Conservation (phyloP, 371 early-diverging fungal species). For the Mortierella sp. region DNA sequence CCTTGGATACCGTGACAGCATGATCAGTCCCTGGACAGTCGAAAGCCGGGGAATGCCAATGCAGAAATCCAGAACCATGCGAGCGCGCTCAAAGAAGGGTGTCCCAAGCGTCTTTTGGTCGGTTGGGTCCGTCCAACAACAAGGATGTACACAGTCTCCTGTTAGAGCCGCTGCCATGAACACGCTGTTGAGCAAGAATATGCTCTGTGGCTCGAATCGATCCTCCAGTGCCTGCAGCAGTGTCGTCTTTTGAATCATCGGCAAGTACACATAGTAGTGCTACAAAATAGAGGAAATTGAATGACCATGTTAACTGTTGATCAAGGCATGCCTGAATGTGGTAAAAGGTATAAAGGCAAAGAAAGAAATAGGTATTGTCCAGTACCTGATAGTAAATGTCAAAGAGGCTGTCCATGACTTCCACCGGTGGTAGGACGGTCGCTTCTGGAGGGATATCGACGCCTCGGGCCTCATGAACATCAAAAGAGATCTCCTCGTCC, state of each 20-base stretch:
- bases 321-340: too few relatives aligned
- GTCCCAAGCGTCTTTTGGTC: conserved; percentile 45
- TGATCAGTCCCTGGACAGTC: conserved; percentile 48
- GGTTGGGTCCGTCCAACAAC: conserved; percentile 22
- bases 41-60: conserved; percentile 51
- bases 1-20: conserved; percentile 50
- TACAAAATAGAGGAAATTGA: neutral
- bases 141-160: conserved; percentile 42
- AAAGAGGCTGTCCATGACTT: conserved; percentile 46
- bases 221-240: conserved; percentile 48
- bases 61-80: conserved; percentile 54
- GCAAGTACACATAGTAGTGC: conserved; percentile 43
- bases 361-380: neutral
- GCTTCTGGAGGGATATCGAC: conserved; percentile 47
- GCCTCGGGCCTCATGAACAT: conserved; percentile 36
- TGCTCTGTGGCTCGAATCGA: conserved; percentile 44
- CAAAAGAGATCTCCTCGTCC: conserved; percentile 57
- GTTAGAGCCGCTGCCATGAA: conserved; percentile 48
- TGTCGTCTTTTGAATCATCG: conserved; percentile 53
- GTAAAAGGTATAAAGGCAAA: neutral
- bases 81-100: conserved; percentile 53
- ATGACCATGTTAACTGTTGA: neutral
- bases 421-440: conserved; percentile 35
- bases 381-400: conserved; percentile 55
- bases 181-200: conserved; percentile 52